Base-by-base conservation (phyloP, 2,329 filamentous ascomycete genomes). In the Cordyceps javanica region DNA sequence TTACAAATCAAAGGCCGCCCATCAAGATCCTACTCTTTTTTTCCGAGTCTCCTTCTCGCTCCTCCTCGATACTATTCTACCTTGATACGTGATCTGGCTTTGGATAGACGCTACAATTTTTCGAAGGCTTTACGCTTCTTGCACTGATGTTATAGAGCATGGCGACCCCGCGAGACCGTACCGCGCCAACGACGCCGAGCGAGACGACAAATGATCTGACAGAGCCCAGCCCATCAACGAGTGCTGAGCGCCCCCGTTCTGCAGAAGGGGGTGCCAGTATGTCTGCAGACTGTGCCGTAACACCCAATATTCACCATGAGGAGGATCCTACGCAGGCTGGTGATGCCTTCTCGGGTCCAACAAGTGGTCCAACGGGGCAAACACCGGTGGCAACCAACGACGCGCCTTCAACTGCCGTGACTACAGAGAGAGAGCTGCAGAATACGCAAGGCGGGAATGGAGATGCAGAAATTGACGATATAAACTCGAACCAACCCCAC, bases 251-350 rank as follows among this genome's bases (percentile, higher is more conserved):
- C 5, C 10, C 34, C 3, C 32, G 41, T 14, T 23, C n/a, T 9
- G 19, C 34, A n/a, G 53, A 23, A 13, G 30, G 21, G 4, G 19
- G n/a, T 11, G 16, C 23, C 42, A 21, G 16, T 11, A 9, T 30
- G 44, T 32, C 42, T 32, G 13, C 30, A 45, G 79, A 76, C 59
- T 69, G 63, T 36, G 77, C 74, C 69, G 71, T 70, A 51, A 75
- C 69, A 10, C 23, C 64, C 19, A 66, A 68, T 14, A 75, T 70
- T 45, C 63, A 75, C 61, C 70, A 76, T 52, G 69, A 73, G 50
- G 77, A 80, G 65, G 79, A 77, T 63, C 71, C 71, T 11, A 72
- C 71, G 64, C 30, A 5, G 30, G 73, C 77, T 58, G 78, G 81
- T 66, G 80, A 77, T 44, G 78, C 77, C 32, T 73, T 75, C 4